A percentile compares a stretch with the other conserved stretches of the same genome.
phyloP scores from a whole-genome alignment of 1,139 yeast genomes.

The Pneumocystis murina region DNA sequence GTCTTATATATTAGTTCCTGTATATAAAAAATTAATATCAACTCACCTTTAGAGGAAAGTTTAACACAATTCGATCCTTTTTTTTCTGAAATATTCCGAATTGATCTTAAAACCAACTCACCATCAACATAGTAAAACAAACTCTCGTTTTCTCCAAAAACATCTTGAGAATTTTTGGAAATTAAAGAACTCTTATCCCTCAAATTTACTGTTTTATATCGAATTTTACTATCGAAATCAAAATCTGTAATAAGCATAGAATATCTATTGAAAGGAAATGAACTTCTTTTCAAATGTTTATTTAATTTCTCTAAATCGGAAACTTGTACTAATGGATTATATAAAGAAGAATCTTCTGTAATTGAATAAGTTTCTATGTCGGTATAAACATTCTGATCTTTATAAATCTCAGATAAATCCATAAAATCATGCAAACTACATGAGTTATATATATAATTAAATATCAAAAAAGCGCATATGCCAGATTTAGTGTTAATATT shows the following conservation, averaged over 20 bases:
- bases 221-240: neutral
- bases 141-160: neutral
- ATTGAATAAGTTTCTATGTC: neutral
- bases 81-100: neutral
- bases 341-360: neutral
- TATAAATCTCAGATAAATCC: constrained; percentile 10
- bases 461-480: constrained; percentile 44
- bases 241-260: neutral
- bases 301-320: neutral
- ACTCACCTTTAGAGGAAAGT: neutral
- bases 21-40: neutral
- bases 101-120: neutral
- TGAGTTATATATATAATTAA: constrained; percentile 42
- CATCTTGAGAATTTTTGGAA: neutral
- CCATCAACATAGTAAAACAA: neutral
- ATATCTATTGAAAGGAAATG: neutral
- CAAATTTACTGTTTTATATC: neutral
- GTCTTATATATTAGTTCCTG: neutral
- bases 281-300: neutral
- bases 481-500: constrained; percentile 40
- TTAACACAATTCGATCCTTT: neutral
- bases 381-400: neutral
- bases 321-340: neutral
- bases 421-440: constrained; percentile 25
- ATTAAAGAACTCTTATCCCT: neutral